Percentiles rank a stretch among this genome's conserved stretches.
phyloP scores from a whole-genome alignment of 345 rosid genomes.

The Gossypium stocksii region DNA sequence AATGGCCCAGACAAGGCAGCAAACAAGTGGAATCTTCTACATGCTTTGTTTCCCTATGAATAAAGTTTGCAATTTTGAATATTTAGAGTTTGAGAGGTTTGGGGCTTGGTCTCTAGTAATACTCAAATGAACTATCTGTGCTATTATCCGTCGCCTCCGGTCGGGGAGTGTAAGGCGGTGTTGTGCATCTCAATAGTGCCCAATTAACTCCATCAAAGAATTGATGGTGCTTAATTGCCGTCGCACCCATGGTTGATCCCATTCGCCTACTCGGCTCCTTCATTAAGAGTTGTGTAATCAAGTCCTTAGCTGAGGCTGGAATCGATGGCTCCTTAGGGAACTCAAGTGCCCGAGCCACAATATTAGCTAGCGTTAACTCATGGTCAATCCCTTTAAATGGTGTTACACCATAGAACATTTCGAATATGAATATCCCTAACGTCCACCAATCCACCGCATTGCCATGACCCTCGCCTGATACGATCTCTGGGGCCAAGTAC shows the following conservation, averaged over 20 bases:
- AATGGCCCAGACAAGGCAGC: too few species aligned
- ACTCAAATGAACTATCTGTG: constrained; percentile 33
- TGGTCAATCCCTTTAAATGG: constrained; percentile 56
- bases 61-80: not conserved
- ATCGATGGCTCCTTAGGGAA: constrained; percentile 54
- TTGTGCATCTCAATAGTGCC: constrained; percentile 54
- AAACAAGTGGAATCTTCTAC: not conserved
- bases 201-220: constrained; percentile 55
- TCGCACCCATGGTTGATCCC: constrained; percentile 59
- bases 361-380: constrained; percentile 53
- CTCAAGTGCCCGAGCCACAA: constrained; percentile 62
- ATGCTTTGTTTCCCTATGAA: too few species aligned
- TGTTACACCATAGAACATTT: constrained; percentile 49
- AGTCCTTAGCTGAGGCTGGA: constrained; percentile 40
- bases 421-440: constrained; percentile 52
- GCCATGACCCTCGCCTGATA: constrained; percentile 63
- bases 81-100: not conserved
- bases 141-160: not conserved
- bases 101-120: constrained; percentile 23
- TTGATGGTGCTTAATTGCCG: constrained; percentile 44
- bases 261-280: constrained; percentile 47
- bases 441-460: constrained; percentile 78
- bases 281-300: constrained; percentile 46
- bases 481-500: constrained; percentile 64
- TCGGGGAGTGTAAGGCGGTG: constrained; percentile 45